A percentile compares a stretch with the other conserved stretches of the same genome.
Evolutionary conservation across 495 filamentous ascomycete genomes (phyloP).

Genomic region (Aspergillus panamensis): DNA sequence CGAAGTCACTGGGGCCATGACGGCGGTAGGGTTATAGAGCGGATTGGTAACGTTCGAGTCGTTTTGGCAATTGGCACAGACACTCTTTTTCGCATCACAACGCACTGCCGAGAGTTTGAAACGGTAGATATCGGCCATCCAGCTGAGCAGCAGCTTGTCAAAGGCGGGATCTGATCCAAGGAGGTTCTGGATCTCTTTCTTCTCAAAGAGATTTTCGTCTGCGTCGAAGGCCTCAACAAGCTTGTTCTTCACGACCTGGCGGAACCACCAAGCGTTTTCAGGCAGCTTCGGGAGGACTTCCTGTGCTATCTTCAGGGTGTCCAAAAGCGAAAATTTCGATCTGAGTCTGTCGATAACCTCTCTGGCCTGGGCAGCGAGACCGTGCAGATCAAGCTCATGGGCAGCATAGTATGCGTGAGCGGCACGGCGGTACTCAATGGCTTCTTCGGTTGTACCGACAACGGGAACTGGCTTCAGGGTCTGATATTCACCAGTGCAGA

Average conservation of each 20-base stretch:
- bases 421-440: not conserved
- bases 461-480: not conserved
- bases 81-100: not conserved
- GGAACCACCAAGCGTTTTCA: not conserved
- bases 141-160: not conserved
- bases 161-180: not conserved
- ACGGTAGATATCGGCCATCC: not conserved
- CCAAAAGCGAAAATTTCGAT: not conserved
- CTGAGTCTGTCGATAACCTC: not conserved
- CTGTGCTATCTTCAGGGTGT: not conserved
- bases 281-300: not conserved
- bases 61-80: not conserved
- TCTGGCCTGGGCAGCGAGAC: not conserved
- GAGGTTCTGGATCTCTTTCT: not conserved
- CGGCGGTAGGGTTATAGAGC: too few relatives aligned
- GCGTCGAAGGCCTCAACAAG: not conserved
- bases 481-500: not conserved
- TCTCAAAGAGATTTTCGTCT: not conserved
- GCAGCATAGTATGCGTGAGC: not conserved
- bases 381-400: not conserved
- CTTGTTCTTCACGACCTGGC: not conserved
- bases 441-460: not conserved
- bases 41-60: not conserved
- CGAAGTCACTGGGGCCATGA: too few relatives aligned
- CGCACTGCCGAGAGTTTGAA: not conserved